Conservation (phyloP, 2,329 filamentous ascomycete genomes). For the Ophiostoma australiae region DNA sequence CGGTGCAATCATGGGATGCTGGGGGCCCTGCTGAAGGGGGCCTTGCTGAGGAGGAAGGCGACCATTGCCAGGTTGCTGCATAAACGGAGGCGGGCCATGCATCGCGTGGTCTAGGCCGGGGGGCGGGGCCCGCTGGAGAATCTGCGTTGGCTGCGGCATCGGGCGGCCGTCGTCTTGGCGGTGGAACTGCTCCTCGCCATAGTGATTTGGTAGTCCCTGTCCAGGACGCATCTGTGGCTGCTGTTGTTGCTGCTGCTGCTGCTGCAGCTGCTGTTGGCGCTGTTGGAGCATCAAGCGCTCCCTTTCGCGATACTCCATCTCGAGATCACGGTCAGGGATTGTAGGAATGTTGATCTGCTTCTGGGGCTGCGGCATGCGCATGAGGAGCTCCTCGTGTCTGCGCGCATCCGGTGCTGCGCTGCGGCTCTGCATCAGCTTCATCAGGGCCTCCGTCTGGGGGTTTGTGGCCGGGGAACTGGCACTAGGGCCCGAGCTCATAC, state of each 20-base stretch:
- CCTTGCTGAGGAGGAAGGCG: slow-evolving; percentile 16
- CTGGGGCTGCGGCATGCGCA: slow-evolving; percentile 50
- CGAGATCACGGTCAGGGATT: slow-evolving; percentile 46
- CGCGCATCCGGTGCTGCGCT: slow-evolving; percentile 43
- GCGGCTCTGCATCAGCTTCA: slow-evolving; percentile 70
- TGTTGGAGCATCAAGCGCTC: slow-evolving; percentile 5
- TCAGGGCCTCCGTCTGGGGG: slow-evolving; percentile 75
- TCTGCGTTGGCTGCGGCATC: slow-evolving; percentile 56
- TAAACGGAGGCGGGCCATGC: slow-evolving; percentile 45
- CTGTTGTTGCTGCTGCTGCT: slow-evolving; percentile 34
- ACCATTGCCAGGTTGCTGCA: slow-evolving; percentile 34
- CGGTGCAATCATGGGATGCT: slow-evolving; percentile 56
- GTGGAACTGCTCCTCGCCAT: slow-evolving; percentile 45
- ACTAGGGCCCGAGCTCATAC: background rate
- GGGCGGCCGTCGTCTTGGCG: slow-evolving; percentile 34
- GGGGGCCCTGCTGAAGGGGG: slow-evolving; percentile 32
- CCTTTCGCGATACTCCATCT: slow-evolving; percentile 33
- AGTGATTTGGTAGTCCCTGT: slow-evolving; percentile 29
- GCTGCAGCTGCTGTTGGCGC: slow-evolving; percentile 30
- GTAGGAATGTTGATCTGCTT: slow-evolving; percentile 45
- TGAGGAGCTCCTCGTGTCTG: slow-evolving; percentile 46
- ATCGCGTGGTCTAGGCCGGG: slow-evolving; percentile 57
- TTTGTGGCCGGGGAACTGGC: slow-evolving; percentile 37
- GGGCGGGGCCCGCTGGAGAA: slow-evolving; percentile 55
- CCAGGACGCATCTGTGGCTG: slow-evolving; percentile 39